A percentile compares a stretch with the other conserved stretches of the same genome.
phyloP scores from a whole-genome alignment of 2,329 filamentous ascomycete species.

The Aulographum hederae region DNA sequence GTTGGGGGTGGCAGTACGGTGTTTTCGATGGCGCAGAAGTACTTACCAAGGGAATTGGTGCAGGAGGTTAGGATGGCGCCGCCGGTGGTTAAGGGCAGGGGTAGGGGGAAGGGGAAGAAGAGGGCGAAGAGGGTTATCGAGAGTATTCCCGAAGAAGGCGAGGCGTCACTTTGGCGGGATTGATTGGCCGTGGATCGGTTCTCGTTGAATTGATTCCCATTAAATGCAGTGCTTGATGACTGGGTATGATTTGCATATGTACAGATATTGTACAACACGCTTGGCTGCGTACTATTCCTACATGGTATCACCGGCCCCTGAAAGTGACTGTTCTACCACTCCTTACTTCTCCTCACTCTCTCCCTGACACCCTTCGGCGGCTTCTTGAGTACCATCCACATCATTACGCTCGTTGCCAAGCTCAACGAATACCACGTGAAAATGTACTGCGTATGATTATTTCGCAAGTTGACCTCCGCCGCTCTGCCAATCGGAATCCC shows the following conservation, averaged over 20 bases:
- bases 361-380: constrained; percentile 55
- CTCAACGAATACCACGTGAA: constrained; percentile 89
- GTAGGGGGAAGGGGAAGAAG: too few relatives aligned
- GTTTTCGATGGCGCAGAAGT: constrained; percentile 69
- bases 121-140: too few relatives aligned
- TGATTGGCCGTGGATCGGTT: too few relatives aligned
- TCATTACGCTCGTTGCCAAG: constrained; percentile 78
- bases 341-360: constrained; percentile 57
- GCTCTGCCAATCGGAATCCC: constrained; percentile 80
- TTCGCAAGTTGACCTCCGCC: constrained; percentile 80
- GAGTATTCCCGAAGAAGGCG: too few relatives aligned
- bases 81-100: constrained; percentile 26
- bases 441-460: constrained; percentile 97
- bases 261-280: too few relatives aligned
- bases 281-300: too few relatives aligned
- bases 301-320: too few relatives aligned
- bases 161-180: too few relatives aligned
- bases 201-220: too few relatives aligned
- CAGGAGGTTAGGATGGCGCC: constrained; percentile 63
- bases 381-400: constrained; percentile 88
- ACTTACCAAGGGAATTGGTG: constrained; percentile 65
- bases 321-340: constrained; percentile 54
- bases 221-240: too few relatives aligned
- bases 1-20: constrained; percentile 47
- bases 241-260: too few relatives aligned